phyloP scores from a whole-genome alignment of 768 basidiomycete species.

The Lenzites betulinus region DNA sequence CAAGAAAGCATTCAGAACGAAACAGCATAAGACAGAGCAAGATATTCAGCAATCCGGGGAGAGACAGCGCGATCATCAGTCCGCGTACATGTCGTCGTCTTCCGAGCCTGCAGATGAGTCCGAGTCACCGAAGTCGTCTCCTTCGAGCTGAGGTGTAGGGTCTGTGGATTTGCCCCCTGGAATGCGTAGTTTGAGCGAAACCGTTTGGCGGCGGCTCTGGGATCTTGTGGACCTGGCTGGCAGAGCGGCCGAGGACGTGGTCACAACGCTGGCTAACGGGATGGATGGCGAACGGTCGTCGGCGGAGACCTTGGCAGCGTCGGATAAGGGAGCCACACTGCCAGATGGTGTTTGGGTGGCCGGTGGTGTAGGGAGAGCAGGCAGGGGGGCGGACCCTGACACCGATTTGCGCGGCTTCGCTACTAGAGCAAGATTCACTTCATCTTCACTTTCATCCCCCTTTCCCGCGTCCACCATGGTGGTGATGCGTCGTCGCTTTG shows the following conservation, averaged over 20 bases:
- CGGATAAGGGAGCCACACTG: too few relatives aligned
- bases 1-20: neutral
- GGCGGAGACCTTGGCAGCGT: too few relatives aligned
- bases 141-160: neutral
- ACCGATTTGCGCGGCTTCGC: neutral
- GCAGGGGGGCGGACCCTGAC: too few relatives aligned
- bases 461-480: neutral
- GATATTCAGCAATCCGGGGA: neutral
- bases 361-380: neutral
- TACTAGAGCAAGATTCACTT: neutral
- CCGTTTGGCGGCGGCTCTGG: neutral
- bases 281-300: too few relatives aligned
- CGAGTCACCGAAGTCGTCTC: neutral
- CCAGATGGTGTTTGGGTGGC: neutral
- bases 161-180: neutral
- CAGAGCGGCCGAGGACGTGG: neutral
- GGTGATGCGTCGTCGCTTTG: constrained; percentile 9
- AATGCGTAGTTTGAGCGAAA: constrained; percentile 5
- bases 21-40: constrained; percentile 1
- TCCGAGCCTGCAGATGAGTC: neutral
- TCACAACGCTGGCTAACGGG: neutral
- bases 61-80: neutral
- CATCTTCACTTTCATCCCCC: constrained; percentile 1
- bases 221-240: neutral
- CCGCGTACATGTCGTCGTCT: constrained; percentile 9